These are phyloP conservation scores for Litsea cubeba DNA, from an alignment of 164 flowering plant genomes.

Conservation along the genomic window DNA sequence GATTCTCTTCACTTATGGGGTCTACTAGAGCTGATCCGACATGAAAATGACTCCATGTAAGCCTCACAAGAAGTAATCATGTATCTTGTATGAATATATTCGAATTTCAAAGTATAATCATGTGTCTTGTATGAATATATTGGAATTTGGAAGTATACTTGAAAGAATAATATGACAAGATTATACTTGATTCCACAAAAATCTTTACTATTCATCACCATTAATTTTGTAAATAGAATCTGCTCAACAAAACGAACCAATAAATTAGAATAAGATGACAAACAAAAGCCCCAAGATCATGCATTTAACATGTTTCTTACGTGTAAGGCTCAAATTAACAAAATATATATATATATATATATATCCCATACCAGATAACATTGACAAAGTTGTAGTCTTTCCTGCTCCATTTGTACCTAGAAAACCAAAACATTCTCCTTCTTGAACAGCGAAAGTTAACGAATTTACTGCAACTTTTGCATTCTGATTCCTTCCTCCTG, in stretches of 20 bases:
- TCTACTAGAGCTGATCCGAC: too few species aligned
- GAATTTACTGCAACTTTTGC: constrained; percentile 85
- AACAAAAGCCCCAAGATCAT: neutral
- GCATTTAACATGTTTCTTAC: neutral
- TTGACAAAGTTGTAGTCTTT: constrained; percentile 94
- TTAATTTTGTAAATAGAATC: neutral
- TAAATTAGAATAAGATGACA: neutral
- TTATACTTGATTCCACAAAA: neutral
- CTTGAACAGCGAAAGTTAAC: constrained; percentile 82
- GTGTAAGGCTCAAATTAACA: neutral
- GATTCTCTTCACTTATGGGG: too few species aligned
- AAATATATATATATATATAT: too few species aligned
- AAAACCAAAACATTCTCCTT: constrained; percentile 99
- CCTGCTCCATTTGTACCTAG: constrained; percentile 99
- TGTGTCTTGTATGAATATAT: neutral
- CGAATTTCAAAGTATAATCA: too few species aligned
- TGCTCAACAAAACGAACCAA: neutral
- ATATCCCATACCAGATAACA: constrained; percentile 68
- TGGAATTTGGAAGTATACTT: neutral
- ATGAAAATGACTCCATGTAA: neutral
- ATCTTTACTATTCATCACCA: neutral
- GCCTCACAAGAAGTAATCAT: neutral
- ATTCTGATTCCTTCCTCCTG: constrained; percentile 44
- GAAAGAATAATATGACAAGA: neutral
- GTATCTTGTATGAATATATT: neutral